A percentile compares a stretch with the other conserved stretches of the same genome.
phyloP scores from a whole-genome alignment of 2,329 filamentous ascomycete genomes.

The Pestalotiopsis sp. region DNA sequence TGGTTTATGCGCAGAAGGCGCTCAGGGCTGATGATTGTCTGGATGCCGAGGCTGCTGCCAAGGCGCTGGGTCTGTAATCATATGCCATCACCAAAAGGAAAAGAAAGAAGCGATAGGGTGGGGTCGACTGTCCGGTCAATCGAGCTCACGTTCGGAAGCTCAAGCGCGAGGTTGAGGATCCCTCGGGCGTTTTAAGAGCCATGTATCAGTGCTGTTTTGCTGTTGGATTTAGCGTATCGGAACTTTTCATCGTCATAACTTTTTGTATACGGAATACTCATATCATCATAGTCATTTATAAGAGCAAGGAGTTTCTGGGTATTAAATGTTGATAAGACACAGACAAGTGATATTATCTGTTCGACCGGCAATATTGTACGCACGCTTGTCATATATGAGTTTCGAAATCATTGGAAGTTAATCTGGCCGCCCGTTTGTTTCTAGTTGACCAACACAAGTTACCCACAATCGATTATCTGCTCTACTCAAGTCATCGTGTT shows the following conservation, averaged over 20 bases:
- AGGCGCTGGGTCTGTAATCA: slow-evolving; percentile 35
- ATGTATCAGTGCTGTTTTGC: neutral
- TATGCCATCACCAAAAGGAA: neutral
- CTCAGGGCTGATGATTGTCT: slow-evolving; percentile 52
- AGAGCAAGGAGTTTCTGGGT: neutral
- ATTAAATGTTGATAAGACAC: too few relatives aligned
- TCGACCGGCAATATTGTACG: too few relatives aligned
- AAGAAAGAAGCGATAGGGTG: too few relatives aligned
- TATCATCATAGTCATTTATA: neutral
- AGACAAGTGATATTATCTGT: too few relatives aligned
- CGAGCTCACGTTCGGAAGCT: neutral
- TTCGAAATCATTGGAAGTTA: too few relatives aligned
- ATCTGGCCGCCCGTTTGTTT: too few relatives aligned
- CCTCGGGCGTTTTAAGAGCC: neutral
- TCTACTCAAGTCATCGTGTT: too few relatives aligned
- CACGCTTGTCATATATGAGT: too few relatives aligned
- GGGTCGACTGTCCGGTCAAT: neutral
- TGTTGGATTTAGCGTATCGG: neutral
- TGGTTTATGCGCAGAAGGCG: slow-evolving; percentile 55
- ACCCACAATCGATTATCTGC: too few relatives aligned
- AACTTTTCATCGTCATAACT: too few relatives aligned
- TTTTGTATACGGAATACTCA: neutral
- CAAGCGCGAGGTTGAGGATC: neutral
- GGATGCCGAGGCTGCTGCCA: slow-evolving; percentile 53
- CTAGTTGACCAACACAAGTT: too few relatives aligned